A percentile compares a stretch with the other conserved stretches of the same genome.
phyloP scores from a whole-genome alignment of 768 basidiomycete genomes.

The Kwoniella dejecticola region DNA sequence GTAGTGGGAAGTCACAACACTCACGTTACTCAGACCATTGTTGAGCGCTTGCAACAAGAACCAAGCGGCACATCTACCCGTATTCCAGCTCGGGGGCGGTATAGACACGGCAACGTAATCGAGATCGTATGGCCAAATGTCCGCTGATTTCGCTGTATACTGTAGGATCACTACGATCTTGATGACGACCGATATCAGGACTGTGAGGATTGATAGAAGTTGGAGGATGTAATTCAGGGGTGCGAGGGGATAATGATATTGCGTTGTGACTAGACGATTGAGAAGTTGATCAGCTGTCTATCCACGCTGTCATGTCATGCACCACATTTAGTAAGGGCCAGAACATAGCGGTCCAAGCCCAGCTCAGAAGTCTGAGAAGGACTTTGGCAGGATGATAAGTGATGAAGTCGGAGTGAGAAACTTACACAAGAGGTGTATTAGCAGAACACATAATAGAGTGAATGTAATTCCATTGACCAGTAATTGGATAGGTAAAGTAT shows the following conservation, averaged over 20 bases:
- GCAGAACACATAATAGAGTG: slow-evolving; percentile 78
- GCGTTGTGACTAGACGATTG: slow-evolving; percentile 67
- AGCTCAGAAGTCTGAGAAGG: too few species aligned
- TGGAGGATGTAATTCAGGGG: slow-evolving; percentile 90
- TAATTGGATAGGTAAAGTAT: slow-evolving; percentile 87
- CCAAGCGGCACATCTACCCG: slow-evolving; percentile 73
- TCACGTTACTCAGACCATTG: slow-evolving; percentile 79
- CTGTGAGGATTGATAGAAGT: slow-evolving; percentile 74
- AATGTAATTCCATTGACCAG: slow-evolving; percentile 80
- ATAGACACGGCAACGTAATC: slow-evolving; percentile 83
- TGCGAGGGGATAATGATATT: slow-evolving; percentile 93
- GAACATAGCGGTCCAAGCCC: too few species aligned
- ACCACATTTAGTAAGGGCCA: too few species aligned
- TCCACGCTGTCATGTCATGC: not conserved
- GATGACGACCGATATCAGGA: slow-evolving; percentile 75
- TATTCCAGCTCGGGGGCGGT: slow-evolving; percentile 70
- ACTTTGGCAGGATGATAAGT: too few species aligned
- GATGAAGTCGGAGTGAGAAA: too few species aligned
- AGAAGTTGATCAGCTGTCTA: not conserved
- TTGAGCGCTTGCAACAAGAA: slow-evolving; percentile 82
- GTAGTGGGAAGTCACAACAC: too few species aligned
- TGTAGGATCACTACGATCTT: slow-evolving; percentile 75
- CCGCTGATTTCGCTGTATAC: slow-evolving; percentile 65
- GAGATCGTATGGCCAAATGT: slow-evolving; percentile 92
- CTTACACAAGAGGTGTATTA: slow-evolving; percentile 73